Evolutionary conservation across 352 stramenopile genomes (phyloP).

Genomic region (Globisporangium okanoganense): DNA sequence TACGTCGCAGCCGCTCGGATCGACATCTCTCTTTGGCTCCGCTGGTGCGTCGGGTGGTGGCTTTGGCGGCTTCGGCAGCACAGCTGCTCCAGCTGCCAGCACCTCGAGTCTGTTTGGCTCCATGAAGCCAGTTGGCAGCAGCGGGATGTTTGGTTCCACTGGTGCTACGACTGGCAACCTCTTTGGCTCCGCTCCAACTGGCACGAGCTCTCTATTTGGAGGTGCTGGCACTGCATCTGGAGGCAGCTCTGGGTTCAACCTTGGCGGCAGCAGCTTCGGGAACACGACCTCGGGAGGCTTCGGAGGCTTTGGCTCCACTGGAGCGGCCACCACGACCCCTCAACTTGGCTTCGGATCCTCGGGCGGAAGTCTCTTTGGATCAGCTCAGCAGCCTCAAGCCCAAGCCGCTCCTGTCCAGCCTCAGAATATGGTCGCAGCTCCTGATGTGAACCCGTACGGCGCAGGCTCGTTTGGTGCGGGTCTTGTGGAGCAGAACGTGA

Average conservation of each 20-base stretch:
- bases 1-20: conserved; percentile 26
- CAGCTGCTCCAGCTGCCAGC: conserved; percentile 19
- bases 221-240: conserved; percentile 23
- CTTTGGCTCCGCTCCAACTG: conserved; percentile 29
- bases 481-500: conserved; percentile 61
- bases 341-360: conserved; percentile 18
- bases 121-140: conserved; percentile 28
- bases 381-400: conserved; percentile 38
- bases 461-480: conserved; percentile 52
- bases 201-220: conserved; percentile 41
- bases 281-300: conserved; percentile 31
- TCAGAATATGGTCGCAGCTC: conserved; percentile 37
- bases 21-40: conserved; percentile 45
- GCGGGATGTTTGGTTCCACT: conserved; percentile 36
- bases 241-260: conserved; percentile 36
- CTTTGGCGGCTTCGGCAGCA: conserved; percentile 38
- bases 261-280: conserved; percentile 38
- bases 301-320: conserved; percentile 36
- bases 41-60: conserved; percentile 25
- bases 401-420: conserved; percentile 49
- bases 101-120: conserved; percentile 40
- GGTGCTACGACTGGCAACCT: conserved; percentile 21
- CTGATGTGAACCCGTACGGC: conserved; percentile 61
- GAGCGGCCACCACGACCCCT: conserved; percentile 5
- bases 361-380: conserved; percentile 13